Conservation (phyloP, 306 rosid species). For the Rosa persica region DNA sequence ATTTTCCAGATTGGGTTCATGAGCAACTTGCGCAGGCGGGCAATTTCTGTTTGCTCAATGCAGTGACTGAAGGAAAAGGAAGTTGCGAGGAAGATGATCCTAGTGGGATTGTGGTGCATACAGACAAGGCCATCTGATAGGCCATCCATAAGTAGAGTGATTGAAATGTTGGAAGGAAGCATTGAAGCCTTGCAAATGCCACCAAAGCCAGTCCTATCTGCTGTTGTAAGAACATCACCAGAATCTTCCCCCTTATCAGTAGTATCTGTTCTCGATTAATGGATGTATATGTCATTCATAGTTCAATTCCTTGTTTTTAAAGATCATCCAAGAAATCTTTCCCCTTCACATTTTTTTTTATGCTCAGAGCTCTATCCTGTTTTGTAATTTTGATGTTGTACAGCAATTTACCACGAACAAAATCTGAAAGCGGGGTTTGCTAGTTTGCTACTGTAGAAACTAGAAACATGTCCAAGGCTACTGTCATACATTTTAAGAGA, state of each 20-base stretch:
- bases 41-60: neutral
- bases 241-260: conserved; percentile 20
- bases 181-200: conserved; percentile 33
- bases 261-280: no score
- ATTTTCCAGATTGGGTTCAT: conserved; percentile 35
- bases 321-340: neutral
- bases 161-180: conserved; percentile 49
- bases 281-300: no score
- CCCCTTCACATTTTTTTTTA: neutral
- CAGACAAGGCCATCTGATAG: conserved; percentile 35
- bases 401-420: no score
- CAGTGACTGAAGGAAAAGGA: conserved; percentile 17
- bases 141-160: conserved; percentile 47
- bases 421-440: no score
- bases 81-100: conserved; percentile 32
- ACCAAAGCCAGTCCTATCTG: conserved; percentile 35
- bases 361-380: no score
- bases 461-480: no score
- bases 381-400: no score
- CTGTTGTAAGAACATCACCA: conserved; percentile 19
- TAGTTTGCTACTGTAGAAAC: no score
- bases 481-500: neutral
- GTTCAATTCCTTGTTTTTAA: no score
- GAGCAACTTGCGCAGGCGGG: neutral
- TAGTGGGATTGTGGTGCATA: conserved; percentile 55